Percentiles rank a stretch among this genome's conserved stretches.
Conservation (phyloP, 148 eudicot genomes). For the Silene uniflora region DNA sequence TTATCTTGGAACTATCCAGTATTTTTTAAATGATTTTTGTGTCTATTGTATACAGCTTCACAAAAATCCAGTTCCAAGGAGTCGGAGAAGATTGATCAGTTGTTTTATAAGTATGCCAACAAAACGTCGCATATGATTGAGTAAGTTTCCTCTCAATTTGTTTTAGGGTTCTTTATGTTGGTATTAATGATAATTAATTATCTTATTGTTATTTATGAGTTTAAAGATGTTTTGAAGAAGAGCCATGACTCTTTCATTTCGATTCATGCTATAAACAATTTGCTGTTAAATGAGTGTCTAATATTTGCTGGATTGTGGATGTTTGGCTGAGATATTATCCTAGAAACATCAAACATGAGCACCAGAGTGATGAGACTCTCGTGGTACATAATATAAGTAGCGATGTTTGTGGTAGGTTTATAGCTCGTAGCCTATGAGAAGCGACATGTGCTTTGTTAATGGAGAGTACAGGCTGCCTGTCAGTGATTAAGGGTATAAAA, state of each 20-base stretch:
- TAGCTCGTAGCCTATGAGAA: not conserved
- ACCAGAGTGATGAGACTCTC: not conserved
- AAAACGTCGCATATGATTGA: conserved; percentile 58
- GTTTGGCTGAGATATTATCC: too few relatives aligned
- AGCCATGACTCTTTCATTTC: not conserved
- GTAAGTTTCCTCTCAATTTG: conserved; percentile 43
- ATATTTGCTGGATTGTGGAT: too few relatives aligned
- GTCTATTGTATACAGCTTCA: conserved; percentile 41
- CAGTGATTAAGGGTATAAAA: too few relatives aligned
- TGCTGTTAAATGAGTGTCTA: too few relatives aligned
- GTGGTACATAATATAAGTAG: not conserved
- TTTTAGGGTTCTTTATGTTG: not conserved
- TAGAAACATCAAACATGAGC: too few relatives aligned
- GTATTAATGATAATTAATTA: not conserved
- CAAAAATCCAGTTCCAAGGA: conserved; percentile 73
- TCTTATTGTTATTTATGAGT: too few relatives aligned
- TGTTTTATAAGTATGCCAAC: conserved; percentile 70
- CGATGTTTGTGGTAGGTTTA: too few relatives aligned
- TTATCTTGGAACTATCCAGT: not conserved
- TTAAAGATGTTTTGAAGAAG: not conserved
- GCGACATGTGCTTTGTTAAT: not conserved
- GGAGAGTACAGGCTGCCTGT: too few relatives aligned
- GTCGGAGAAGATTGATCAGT: conserved; percentile 70
- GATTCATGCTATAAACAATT: too few relatives aligned
- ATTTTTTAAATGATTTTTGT: not conserved